Base-by-base conservation (phyloP, 768 basidiomycete genomes). In the Hypsizygus marmoreus region DNA sequence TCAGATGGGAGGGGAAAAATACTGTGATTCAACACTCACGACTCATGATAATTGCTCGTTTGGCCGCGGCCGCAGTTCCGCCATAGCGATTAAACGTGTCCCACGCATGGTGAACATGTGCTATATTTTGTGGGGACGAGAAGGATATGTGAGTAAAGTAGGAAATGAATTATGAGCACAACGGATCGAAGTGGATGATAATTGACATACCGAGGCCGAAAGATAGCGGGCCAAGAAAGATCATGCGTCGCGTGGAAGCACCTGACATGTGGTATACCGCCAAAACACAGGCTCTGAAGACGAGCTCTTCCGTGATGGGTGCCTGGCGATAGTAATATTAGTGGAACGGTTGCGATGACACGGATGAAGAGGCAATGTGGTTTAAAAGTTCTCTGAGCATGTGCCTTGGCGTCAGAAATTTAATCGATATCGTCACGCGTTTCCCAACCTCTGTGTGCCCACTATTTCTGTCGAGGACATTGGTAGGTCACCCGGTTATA, bases 61-160 rank as follows among this genome's bases (percentile, higher is more conserved):
- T 72, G 2, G 85, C 68, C 0, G 94, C 93, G n/a, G 64, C 60
- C 7, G 50, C 37, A 1, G 78, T 91, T 24, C 85, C 70, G 1
- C 95, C 95, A 47, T 80, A 79, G 11, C 79, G 80, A 48, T 84
- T 81, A 62, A 81, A 99, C 0, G 74, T 79, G 48, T 98, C 97
- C 79, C 83, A 90, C 11, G 86, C 92, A 57, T 98, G 97, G 57
- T 99, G 97, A 1, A 84, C 68, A 60, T 99, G 97, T 2, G 97
- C 95, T 93, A 53, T 31, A 17, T 35, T n/a, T n/a, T n/a, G n/a
- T n/a, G n/a, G n/a, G n/a, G n/a, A n/a, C 4, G 31, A 24, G 11
- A 20, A 8, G 26, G 37, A 38, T 7, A 16, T 43, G 45, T 20
- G n/a, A 44, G 22, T 11, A 7, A 19, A 17, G 24, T 12, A n/a